Conservation (phyloP, 2,329 filamentous ascomycete genomes). For the Fusarium beomiforme region DNA sequence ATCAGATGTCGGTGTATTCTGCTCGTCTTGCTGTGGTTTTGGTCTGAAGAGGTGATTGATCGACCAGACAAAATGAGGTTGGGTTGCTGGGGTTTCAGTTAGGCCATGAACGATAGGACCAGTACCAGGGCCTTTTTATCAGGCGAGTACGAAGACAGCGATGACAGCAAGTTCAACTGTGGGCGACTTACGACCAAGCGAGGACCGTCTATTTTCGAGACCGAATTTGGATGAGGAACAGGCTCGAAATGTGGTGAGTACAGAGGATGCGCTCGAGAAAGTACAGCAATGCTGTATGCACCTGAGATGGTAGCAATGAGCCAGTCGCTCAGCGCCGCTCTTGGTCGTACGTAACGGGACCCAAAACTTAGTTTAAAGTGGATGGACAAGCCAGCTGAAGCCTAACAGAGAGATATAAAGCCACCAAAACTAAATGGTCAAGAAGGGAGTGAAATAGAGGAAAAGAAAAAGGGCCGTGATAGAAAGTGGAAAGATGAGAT, state of each 20-base stretch:
- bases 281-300: slow-evolving; percentile 5
- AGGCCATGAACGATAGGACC: slow-evolving; percentile 33
- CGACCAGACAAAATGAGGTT: slow-evolving; percentile 24
- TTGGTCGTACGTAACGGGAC: slow-evolving; percentile 23
- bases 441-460: slow-evolving; percentile 8
- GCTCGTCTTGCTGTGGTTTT: slow-evolving; percentile 20
- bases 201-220: slow-evolving; percentile 19
- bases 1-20: slow-evolving; percentile 8
- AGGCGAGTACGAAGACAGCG: slow-evolving; percentile 21
- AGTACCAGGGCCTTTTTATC: slow-evolving; percentile 24
- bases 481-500: slow-evolving; percentile 16
- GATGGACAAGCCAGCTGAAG: slow-evolving; percentile 16
- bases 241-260: slow-evolving; percentile 12
- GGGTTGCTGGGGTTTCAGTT: slow-evolving; percentile 37
- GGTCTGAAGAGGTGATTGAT: slow-evolving; percentile 22
- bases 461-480: slow-evolving; percentile 8
- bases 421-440: slow-evolving; percentile 24
- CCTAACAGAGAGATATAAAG: slow-evolving; percentile 14
- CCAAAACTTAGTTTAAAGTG: slow-evolving; percentile 32
- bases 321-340: slow-evolving; percentile 40
- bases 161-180: slow-evolving; percentile 15
- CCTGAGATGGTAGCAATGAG: slow-evolving; percentile 26
- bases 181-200: slow-evolving; percentile 29
- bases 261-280: slow-evolving; percentile 32
- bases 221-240: slow-evolving; percentile 3